Conservation (phyloP, 306 rosid species). For the Dryas drummondii region DNA sequence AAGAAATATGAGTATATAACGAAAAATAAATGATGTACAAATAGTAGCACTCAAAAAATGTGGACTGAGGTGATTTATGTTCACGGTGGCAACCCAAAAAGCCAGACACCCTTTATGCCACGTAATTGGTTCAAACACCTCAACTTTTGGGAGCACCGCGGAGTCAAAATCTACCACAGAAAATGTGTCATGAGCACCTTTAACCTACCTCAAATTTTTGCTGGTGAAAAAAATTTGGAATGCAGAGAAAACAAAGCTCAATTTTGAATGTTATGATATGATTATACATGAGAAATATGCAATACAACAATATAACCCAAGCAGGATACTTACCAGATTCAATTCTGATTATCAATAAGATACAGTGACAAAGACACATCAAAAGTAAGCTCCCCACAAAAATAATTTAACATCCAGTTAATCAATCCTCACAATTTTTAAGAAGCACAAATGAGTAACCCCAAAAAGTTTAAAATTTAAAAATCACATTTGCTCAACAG, state of each 20-base stretch:
- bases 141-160: neutral
- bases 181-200: neutral
- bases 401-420: neutral
- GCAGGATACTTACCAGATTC: neutral
- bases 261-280: neutral
- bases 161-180: slow-evolving; percentile 14
- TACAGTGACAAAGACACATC: too few species aligned
- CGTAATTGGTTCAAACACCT: slow-evolving; percentile 22
- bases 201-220: neutral
- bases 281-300: neutral
- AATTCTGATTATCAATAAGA: too few species aligned
- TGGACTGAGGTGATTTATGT: slow-evolving; percentile 12
- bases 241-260: neutral
- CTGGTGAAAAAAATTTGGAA: neutral
- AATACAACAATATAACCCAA: neutral
- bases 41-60: neutral
- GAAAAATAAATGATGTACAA: too few species aligned
- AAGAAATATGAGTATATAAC: too few species aligned
- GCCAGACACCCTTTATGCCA: slow-evolving; percentile 23
- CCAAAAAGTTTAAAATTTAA: neutral
- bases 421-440: neutral
- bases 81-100: neutral
- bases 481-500: slow-evolving; percentile 2
- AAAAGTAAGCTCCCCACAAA: neutral
- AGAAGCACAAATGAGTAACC: neutral